Base-by-base conservation (phyloP, 2,329 filamentous ascomycete genomes). In the Coniochaeta pulveracea region DNA sequence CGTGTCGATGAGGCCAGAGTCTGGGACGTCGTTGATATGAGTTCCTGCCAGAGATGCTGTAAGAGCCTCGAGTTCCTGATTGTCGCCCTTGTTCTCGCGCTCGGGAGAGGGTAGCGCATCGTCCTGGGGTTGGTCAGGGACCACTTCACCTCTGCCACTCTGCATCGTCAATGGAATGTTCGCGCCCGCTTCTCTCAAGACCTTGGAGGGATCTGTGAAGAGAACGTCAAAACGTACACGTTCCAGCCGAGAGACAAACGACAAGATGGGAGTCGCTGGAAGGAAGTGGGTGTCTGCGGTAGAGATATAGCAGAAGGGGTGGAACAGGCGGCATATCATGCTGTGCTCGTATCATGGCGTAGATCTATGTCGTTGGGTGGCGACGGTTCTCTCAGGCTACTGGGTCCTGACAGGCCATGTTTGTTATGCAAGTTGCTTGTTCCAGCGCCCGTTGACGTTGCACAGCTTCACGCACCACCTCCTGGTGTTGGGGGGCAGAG, bases 1-100 rank as follows among this genome's bases (percentile, higher is more conserved):
- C 24, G 24, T 26, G 24, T 26, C 24, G 15, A 26, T 26, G 24
- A 26, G 24, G 6, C 24, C 24, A 26, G 24, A 26, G 6, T 26
- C 24, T 14, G 24, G 24, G 15, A 26, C 11, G 24, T 14, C 15
- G 24, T n/a, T 6, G 24, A 26, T 10, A n/a, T 14, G 11, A 26
- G 15, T 26, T 6, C 24, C 24, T 26, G 24, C 24, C 24, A 26
- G 11, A 26, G 24, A 26, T 14, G 28, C 17, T 19, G 8, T 19
- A 40, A 40, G 22, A 38, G 28, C 5, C 37, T 45, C 14, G 35
- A 42, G 6, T 28, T 46, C 15, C 26, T 45, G 24, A 10, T 26
- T 26, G 11, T 26, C 15, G 24, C 24, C 24, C 24, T n/a, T 26
- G 24, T 26, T n/a, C 24, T 26, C 24, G 6, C 15, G 24, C 24